These are phyloP conservation scores for Lactarius akahatsu DNA, from an alignment of 768 basidiomycete genomes.

Conservation along the genomic window DNA sequence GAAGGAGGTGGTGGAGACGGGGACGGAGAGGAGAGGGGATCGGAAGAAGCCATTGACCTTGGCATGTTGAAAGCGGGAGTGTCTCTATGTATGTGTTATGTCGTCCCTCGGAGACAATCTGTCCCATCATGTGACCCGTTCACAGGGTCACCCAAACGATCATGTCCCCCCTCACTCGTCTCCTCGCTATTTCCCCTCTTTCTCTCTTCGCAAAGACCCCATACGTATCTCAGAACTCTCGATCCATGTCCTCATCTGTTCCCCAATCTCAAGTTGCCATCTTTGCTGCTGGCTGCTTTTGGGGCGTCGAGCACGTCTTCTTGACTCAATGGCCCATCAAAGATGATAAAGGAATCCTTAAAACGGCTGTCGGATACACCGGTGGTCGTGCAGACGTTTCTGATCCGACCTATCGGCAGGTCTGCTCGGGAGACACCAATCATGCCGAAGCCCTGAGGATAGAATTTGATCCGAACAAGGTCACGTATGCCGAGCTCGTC, in stretches of 20 bases:
- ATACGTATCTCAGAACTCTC: slow-evolving; percentile 24
- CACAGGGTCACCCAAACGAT: not conserved
- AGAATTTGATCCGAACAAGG: slow-evolving; percentile 76
- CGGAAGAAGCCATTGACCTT: slow-evolving; percentile 62
- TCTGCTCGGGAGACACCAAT: slow-evolving; percentile 77
- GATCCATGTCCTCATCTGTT: slow-evolving; percentile 23
- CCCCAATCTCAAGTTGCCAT: slow-evolving; percentile 41
- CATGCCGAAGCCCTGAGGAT: slow-evolving; percentile 90
- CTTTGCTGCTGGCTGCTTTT: slow-evolving; percentile 72
- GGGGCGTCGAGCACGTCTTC: slow-evolving; percentile 87
- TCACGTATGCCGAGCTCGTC: slow-evolving; percentile 83
- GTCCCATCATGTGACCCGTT: slow-evolving; percentile 9
- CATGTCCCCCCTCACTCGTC: slow-evolving; percentile 21
- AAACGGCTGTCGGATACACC: slow-evolving; percentile 77
- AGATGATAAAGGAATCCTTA: slow-evolving; percentile 70
- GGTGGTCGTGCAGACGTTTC: slow-evolving; percentile 57
- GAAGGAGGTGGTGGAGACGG: slow-evolving; percentile 55
- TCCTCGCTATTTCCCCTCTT: slow-evolving; percentile 4
- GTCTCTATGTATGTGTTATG: not conserved
- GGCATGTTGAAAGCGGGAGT: slow-evolving; percentile 35
- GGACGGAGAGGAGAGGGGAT: slow-evolving; percentile 65
- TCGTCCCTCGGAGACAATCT: not conserved
- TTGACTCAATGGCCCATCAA: slow-evolving; percentile 71
- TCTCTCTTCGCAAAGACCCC: slow-evolving; percentile 3
- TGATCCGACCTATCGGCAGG: slow-evolving; percentile 67